Base-by-base conservation (phyloP, 768 basidiomycete genomes). In the Sarcodon sp. region DNA sequence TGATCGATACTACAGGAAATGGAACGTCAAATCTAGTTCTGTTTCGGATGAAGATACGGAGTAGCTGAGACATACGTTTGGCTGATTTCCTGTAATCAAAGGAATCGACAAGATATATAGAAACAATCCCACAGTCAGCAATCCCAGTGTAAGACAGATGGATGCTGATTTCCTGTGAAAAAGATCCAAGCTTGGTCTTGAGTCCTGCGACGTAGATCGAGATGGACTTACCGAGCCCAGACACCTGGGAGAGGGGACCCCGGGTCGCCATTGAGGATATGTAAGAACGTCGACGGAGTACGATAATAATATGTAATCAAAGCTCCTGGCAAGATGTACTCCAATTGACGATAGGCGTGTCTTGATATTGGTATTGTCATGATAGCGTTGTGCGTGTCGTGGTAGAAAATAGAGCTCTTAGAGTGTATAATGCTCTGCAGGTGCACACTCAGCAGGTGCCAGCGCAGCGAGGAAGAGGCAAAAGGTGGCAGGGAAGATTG, bases 291-390 rank as follows among this genome's bases (percentile, higher is more conserved):
- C 37, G 68, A 62, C 34, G 76, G 60, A 9, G 80, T 80, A 33
- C 72, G 69, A 32, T 87, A 66, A 57, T 75, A 75, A 59, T 78
- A 80, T 3, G 83, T 84, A 56, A 79, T 53, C 36, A 64, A 57
- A 1, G 69, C 78, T 9, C 86, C 85, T n/a, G 86, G 84, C 9
- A 87, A 56, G 43, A 86, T 75, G 48, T 87, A 79, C 59, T 87
- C 84, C 58, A 87, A 72, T 66, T 87, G 85, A 45, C 74, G 71
- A 48, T 76, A 59, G 1, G 78, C 75, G 60, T 87, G 79, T 48
- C 66, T 59, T 33, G 67, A 68, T 39, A 69, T 4, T 15, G n/a
- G 39, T 8, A 15, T 41, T 27, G 39, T 8, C 39, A 41, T 41
- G 39, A 27, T 27, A 27, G 21, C 21, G 21, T 27, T 27, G 21